Base-by-base conservation (phyloP, 345 rosid species). In the Chamaenerion angustifolium region DNA sequence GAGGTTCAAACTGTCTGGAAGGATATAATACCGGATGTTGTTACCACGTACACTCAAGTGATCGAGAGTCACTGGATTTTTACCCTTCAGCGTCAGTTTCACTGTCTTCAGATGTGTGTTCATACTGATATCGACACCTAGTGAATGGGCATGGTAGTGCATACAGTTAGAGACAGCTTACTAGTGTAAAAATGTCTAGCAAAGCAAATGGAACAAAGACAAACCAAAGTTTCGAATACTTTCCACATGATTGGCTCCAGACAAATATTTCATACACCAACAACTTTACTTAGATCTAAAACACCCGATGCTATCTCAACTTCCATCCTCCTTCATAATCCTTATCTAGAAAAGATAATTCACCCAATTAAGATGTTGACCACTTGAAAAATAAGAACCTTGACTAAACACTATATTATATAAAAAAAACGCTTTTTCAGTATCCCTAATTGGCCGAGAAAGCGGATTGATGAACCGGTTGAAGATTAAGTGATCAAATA, bases 41-140 rank as follows among this genome's bases (percentile, higher is more conserved):
- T 88, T 88, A 35, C 97, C 95, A 75, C 96, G 77, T 61, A 87
- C 77, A 66, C 95, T 92, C 35, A 92, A 76, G 71, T 84, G 98
- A 68, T 93, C 99, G 21, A 93, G 46, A 31, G 80, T 79, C 43
- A 88, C 81, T 2, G 99, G 95, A 50, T 85, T 85, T 57, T 85
- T 82, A 60, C 99, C 99, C 76, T 88, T 93, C 48, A 93, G 61
- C 1, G 78, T 88, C 51, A 93, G 81, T 59, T 93, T 85, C 67
- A 93, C 99, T 0, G 88, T 78, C 73, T 88, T 93, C 73, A 93
- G 70, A 76, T 88, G 99, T 16, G 99, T 93, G 45, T 93, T 93
- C 99, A 93, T 88, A 52, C 97, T 93, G 63, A 88, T 75, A 68
- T 93, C 99, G 48, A 93, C 97, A 67, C 99, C 97, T 93, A 45